These are phyloP conservation scores for Suhomyces tanzawaensis DNA, from an alignment of 805 yeast species.

Conservation along the genomic window DNA sequence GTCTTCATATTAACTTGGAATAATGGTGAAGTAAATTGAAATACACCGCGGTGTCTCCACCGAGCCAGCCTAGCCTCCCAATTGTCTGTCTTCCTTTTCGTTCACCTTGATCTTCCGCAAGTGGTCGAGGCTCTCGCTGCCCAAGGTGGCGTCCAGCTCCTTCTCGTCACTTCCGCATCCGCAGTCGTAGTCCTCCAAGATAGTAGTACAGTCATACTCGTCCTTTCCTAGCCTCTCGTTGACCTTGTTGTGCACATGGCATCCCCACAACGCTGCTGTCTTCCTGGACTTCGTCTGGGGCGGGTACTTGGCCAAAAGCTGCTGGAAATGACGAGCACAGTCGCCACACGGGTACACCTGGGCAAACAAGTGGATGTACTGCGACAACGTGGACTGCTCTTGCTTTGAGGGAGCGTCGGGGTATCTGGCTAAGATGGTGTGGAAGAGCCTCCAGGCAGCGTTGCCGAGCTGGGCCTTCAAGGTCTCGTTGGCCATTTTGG, in stretches of 20 bases:
- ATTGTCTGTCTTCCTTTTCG: constrained; percentile 41
- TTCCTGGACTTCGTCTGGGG: constrained; percentile 78
- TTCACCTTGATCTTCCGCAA: constrained; percentile 43
- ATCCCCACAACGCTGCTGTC: constrained; percentile 94
- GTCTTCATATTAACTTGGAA: no score
- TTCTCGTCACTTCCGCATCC: constrained; percentile 86
- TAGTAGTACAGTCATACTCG: constrained; percentile 78
- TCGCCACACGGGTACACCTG: constrained; percentile 97
- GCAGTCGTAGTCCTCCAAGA: constrained; percentile 90
- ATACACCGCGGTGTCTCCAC: no score
- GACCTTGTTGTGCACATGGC: constrained; percentile 85
- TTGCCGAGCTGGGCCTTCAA: constrained; percentile 81
- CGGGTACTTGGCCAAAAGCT: constrained; percentile 67
- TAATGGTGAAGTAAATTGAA: no score
- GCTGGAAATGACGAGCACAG: constrained; percentile 88
- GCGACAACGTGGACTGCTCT: constrained; percentile 60
- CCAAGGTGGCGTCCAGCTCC: constrained; percentile 42
- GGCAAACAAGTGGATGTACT: constrained; percentile 72
- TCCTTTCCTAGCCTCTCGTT: constrained; percentile 68
- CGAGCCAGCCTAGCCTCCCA: no score
- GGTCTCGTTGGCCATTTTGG: constrained; percentile 86
- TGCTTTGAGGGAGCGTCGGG: constrained; percentile 74
- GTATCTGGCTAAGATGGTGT: constrained; percentile 87
- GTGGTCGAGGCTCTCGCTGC: constrained; percentile 36
- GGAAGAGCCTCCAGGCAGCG: constrained; percentile 88